Conservation (phyloP, 2,329 filamentous ascomycete species). For the Nannizziopsis arthrosporioides region DNA sequence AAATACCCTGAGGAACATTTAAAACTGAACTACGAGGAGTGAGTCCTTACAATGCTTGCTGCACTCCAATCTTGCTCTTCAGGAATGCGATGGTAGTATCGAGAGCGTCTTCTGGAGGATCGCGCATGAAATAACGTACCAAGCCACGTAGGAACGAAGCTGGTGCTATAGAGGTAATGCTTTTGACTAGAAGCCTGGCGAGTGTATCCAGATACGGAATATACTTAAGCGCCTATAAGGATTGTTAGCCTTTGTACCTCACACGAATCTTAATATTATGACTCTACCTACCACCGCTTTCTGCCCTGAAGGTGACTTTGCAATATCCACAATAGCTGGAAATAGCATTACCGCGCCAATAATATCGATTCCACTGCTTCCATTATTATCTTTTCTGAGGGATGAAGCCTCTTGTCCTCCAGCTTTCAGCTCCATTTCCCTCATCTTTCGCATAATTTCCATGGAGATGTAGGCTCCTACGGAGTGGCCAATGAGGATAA, state of each 20-base stretch:
- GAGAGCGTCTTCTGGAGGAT: slow-evolving; percentile 31
- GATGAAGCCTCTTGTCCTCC: background rate
- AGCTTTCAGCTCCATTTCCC: slow-evolving; percentile 22
- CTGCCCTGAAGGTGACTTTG: slow-evolving; percentile 48
- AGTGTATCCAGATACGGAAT: slow-evolving; percentile 31
- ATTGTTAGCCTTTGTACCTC: background rate
- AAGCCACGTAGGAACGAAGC: slow-evolving; percentile 29
- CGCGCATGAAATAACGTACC: slow-evolving; percentile 34
- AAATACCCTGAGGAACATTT: background rate
- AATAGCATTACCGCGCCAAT: slow-evolving; percentile 54
- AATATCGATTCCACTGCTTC: slow-evolving; percentile 26
- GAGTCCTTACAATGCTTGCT: slow-evolving; percentile 40
- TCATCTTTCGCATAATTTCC: slow-evolving; percentile 52
- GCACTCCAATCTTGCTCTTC: slow-evolving; percentile 38
- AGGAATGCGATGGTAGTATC: slow-evolving; percentile 42
- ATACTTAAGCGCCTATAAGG: slow-evolving; percentile 21
- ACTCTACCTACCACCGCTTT: slow-evolving; percentile 34
- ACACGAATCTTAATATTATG: background rate
- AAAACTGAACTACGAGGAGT: slow-evolving; percentile 1
- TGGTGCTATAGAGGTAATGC: slow-evolving; percentile 36
- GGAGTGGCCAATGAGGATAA: slow-evolving; percentile 62
- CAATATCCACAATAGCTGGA: slow-evolving; percentile 62
- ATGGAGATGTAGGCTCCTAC: slow-evolving; percentile 62
- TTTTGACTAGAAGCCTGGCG: slow-evolving; percentile 29
- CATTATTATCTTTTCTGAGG: background rate